Base-by-base conservation (phyloP, 306 rosid genomes). In the Styphnolobium japonicum region DNA sequence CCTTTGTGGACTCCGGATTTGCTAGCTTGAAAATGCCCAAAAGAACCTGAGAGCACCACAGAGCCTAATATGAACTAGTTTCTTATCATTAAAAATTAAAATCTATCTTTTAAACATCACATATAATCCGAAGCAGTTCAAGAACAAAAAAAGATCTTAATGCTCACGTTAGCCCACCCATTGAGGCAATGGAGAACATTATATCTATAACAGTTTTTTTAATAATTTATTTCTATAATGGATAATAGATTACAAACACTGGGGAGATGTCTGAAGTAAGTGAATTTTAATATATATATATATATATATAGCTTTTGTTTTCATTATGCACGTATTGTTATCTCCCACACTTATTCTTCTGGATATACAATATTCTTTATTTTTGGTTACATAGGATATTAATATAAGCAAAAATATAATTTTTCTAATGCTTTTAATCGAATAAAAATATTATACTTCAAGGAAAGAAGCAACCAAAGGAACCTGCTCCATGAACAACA, bases 401-500 rank as follows among this genome's bases (percentile, higher is more conserved):
- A 31, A 77, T 39, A 53, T 40, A 37, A 22, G 33, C 19, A 65
- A 62, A 21, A 23, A 29, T 14, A 67, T 34, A 55, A 46, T 23
- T 43, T 23, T 12, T 64, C 61, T 56, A 5, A 80, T 46, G 49
- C 21, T 33, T 61, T 19, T 69, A 63, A 77, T 45, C 2, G 2
- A 63, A 22, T 1, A 1, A 42, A 1, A 75, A 23, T 27, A 11
- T 16, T 23, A 49, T 46, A 55, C 72, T 67, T 70, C 72, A 55
- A 33, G 46, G 76, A 52, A 39, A 9, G 4, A 48, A 67, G 4
- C 65, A 68, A 73, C 4, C 6, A 12, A 64, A 83, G 81, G 76
- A 81, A 94, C 98, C 98, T 89, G 98, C 98, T 88, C 98, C 97
- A 69, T 94, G 98, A 86, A 94, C 94, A 62, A 94, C 95, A 63